phyloP scores from a whole-genome alignment of 129 eudicot genomes.

The Rutidosis leptorrhynchoides region DNA sequence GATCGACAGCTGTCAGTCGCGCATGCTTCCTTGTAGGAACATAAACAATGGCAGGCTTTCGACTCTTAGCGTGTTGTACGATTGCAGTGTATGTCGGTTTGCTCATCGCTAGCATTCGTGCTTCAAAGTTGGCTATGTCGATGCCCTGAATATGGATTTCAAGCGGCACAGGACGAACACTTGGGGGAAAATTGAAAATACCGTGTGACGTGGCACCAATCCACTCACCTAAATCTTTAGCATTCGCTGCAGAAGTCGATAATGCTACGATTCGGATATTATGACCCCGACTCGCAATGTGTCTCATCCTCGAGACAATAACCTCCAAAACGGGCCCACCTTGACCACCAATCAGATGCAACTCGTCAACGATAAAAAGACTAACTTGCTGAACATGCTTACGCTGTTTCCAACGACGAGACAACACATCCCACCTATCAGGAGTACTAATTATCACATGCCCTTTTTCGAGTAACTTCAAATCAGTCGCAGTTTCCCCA shows the following conservation, averaged over 20 bases:
- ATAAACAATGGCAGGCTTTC: conserved; percentile 75
- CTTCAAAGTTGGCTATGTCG: conserved; percentile 84
- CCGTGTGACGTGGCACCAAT: conserved; percentile 90
- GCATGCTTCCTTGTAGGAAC: conserved; percentile 87
- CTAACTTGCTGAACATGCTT: conserved; percentile 77
- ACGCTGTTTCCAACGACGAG: conserved; percentile 94
- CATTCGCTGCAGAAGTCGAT: conserved; percentile 88
- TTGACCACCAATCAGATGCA: conserved; percentile 90
- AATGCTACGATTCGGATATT: conserved; percentile 76
- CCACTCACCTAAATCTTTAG: conserved; percentile 96
- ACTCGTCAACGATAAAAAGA: conserved; percentile 82
- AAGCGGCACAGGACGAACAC: conserved; percentile 80
- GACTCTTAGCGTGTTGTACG: conserved; percentile 68
- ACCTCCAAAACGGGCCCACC: conserved; percentile 84
- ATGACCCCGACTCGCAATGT: conserved; percentile 75
- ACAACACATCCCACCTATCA: conserved; percentile 89
- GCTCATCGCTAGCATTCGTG: conserved; percentile 93
- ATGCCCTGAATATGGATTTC: conserved; percentile 86
- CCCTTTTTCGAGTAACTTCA: conserved; percentile 74
- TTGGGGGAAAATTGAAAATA: conserved; percentile 81
- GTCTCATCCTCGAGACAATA: conserved; percentile 88
- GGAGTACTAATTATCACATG: conserved; percentile 86
- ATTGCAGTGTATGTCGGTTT: conserved; percentile 84
- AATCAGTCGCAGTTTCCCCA: conserved; percentile 72
- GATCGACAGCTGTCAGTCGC: conserved; percentile 73